Evolutionary conservation across 2,329 filamentous ascomycete genomes (phyloP).

Genomic region (Alternaria triticina): DNA sequence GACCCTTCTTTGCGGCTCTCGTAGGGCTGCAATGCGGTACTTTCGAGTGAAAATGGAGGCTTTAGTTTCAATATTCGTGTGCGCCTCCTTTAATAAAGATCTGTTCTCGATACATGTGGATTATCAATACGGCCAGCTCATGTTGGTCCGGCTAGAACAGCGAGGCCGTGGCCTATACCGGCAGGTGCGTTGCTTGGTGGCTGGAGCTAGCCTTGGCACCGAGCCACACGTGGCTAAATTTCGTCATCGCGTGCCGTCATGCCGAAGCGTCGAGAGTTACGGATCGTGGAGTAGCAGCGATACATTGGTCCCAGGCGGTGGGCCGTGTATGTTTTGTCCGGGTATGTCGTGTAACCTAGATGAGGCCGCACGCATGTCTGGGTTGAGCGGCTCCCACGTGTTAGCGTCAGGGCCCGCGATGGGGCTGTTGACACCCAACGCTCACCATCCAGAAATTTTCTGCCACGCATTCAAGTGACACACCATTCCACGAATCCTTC

Average conservation of each 20-base stretch:
- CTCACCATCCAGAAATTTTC: conserved; percentile 31
- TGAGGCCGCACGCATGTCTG: background rate
- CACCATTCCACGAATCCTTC: conserved; percentile 9
- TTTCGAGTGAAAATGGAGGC: background rate
- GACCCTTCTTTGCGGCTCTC: conserved; percentile 13
- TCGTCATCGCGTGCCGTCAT: conserved; percentile 8
- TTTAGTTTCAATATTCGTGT: background rate
- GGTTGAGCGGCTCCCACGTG: conserved; percentile 7
- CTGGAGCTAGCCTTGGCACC: conserved; percentile 6
- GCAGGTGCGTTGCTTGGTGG: conserved; percentile 3
- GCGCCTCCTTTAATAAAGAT: background rate
- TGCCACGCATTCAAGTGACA: conserved; percentile 4
- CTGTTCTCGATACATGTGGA: background rate
- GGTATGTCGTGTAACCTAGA: background rate
- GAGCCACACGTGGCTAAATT: conserved; percentile 12
- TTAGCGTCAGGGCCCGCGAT: conserved; percentile 16
- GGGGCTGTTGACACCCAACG: conserved; percentile 26
- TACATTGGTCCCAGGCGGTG: background rate
- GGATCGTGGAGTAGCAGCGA: background rate
- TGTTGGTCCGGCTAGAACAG: background rate
- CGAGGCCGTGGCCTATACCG: conserved; percentile 1
- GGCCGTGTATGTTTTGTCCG: background rate
- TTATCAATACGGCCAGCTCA: background rate
- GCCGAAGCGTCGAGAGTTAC: background rate
- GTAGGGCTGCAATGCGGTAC: conserved; percentile 6